Percentiles rank a stretch among this genome's conserved stretches.
Evolutionary conservation across 2,329 filamentous ascomycete genomes (phyloP).

Genomic region (Fusarium subtropicale): DNA sequence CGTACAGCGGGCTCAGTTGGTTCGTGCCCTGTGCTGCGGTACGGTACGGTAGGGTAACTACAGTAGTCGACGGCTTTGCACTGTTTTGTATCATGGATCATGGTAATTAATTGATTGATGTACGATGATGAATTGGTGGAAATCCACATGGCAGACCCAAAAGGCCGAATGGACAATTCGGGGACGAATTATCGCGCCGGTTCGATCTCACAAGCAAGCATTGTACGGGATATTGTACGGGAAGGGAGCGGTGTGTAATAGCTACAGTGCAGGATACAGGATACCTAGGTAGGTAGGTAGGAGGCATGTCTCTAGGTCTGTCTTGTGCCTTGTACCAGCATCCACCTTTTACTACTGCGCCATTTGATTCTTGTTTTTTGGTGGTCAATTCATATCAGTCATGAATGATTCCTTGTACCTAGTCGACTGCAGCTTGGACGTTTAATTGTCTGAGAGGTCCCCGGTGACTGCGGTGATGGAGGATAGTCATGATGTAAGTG

Average conservation of each 20-base stretch:
- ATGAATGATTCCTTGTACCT: slow-evolving; percentile 4
- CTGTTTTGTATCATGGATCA: slow-evolving; percentile 16
- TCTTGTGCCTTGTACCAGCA: not conserved
- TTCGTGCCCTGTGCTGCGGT: slow-evolving; percentile 14
- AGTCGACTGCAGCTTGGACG: slow-evolving; percentile 9
- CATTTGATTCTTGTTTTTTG: slow-evolving; percentile 11
- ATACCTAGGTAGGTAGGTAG: not conserved
- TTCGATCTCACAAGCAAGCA: slow-evolving; percentile 17
- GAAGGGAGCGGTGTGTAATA: slow-evolving; percentile 18
- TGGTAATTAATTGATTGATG: slow-evolving; percentile 13
- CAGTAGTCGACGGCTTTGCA: slow-evolving; percentile 18
- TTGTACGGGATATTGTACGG: not conserved
- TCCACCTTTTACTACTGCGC: slow-evolving; percentile 1
- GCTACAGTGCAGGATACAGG: not conserved
- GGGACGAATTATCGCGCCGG: slow-evolving; percentile 15
- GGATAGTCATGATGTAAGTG: slow-evolving; percentile 41
- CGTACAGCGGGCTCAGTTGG: slow-evolving; percentile 18
- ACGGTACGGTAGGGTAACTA: slow-evolving; percentile 10
- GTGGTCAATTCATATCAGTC: slow-evolving; percentile 6
- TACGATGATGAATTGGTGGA: slow-evolving; percentile 8
- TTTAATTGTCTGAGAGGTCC: slow-evolving; percentile 30
- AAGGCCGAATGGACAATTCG: slow-evolving; percentile 5
- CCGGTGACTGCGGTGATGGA: slow-evolving; percentile 31
- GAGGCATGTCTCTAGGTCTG: slow-evolving; percentile 23
- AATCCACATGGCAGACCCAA: slow-evolving; percentile 28